Percentiles rank a stretch among this genome's conserved stretches.
Conservation (phyloP, 2,329 filamentous ascomycete genomes). For the Fusarium begoniae region DNA sequence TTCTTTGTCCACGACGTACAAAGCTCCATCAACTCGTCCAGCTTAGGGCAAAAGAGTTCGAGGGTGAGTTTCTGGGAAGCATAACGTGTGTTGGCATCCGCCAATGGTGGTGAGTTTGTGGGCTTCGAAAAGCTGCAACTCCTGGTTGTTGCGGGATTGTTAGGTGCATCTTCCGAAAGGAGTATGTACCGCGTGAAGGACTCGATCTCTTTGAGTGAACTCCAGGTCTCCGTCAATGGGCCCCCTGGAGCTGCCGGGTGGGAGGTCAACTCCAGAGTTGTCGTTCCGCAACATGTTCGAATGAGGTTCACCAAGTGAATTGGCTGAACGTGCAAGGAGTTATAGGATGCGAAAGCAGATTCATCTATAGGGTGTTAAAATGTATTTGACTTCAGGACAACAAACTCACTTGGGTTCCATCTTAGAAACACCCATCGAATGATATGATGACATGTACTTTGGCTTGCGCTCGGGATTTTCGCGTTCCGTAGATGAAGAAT, state of each 20-base stretch:
- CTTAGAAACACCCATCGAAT: slow-evolving; percentile 83
- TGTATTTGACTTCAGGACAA: neutral
- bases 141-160: neutral
- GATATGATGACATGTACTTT: slow-evolving; percentile 74
- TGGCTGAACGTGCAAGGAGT: slow-evolving; percentile 71
- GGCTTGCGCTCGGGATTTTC: slow-evolving; percentile 73
- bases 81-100: slow-evolving; percentile 48
- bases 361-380: slow-evolving; percentile 63
- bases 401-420: slow-evolving; percentile 79
- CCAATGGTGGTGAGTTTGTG: slow-evolving; percentile 28
- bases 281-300: slow-evolving; percentile 71
- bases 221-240: slow-evolving; percentile 59
- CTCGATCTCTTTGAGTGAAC: slow-evolving; percentile 53
- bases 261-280: slow-evolving; percentile 44
- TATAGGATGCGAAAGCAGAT: slow-evolving; percentile 69
- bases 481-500: slow-evolving; percentile 73
- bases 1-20: slow-evolving; percentile 59
- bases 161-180: slow-evolving; percentile 53
- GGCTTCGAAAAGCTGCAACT: slow-evolving; percentile 1
- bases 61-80: slow-evolving; percentile 61
- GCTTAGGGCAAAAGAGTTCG: slow-evolving; percentile 63
- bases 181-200: slow-evolving; percentile 64
- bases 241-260: slow-evolving; percentile 56
- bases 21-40: slow-evolving; percentile 59
- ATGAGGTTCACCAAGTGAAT: slow-evolving; percentile 74